Conservation (phyloP, 2,329 filamentous ascomycete species). For the Alternaria burnsii region DNA sequence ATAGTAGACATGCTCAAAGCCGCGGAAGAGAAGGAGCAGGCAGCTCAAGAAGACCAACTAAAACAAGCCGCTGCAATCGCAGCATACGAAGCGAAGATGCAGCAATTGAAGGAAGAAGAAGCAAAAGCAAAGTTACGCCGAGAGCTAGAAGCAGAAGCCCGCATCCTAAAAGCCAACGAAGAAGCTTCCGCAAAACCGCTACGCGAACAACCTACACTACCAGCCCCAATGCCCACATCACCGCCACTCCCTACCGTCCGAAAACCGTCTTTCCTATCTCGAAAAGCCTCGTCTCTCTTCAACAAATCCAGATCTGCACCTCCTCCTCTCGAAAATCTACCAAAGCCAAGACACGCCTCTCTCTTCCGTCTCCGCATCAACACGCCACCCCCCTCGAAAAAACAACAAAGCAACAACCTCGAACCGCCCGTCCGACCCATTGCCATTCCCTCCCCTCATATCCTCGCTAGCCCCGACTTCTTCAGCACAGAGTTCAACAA, state of each 20-base stretch:
- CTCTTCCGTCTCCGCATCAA: slow-evolving; percentile 26
- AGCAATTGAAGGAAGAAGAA: slow-evolving; percentile 17
- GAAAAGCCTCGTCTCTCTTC: slow-evolving; percentile 20
- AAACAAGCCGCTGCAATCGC: slow-evolving; percentile 15
- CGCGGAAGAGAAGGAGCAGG: slow-evolving; percentile 25
- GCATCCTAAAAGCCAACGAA: background rate
- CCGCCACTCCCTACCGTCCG: slow-evolving; percentile 3
- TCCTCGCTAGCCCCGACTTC: slow-evolving; percentile 13
- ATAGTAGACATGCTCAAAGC: slow-evolving; percentile 33
- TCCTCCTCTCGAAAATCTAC: slow-evolving; percentile 1
- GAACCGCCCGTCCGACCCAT: background rate
- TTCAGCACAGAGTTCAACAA: slow-evolving; percentile 5
- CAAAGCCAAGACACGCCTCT: slow-evolving; percentile 21
- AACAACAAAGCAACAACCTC: background rate
- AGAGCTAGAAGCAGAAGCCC: slow-evolving; percentile 7
- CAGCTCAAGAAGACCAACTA: slow-evolving; percentile 9
- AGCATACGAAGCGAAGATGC: slow-evolving; percentile 14
- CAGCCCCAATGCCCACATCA: slow-evolving; percentile 4
- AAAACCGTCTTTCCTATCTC: slow-evolving; percentile 14
- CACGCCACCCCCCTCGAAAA: slow-evolving; percentile 12
- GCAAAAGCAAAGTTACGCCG: slow-evolving; percentile 1
- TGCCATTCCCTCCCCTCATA: background rate
- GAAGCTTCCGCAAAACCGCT: background rate
- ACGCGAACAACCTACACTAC: slow-evolving; percentile 5
- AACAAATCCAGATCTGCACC: slow-evolving; percentile 8